Evolutionary conservation across 2,329 filamentous ascomycete species (phyloP), one percentile per base, ranked within the genome.

Genomic region (Penicillium sp.): DNA sequence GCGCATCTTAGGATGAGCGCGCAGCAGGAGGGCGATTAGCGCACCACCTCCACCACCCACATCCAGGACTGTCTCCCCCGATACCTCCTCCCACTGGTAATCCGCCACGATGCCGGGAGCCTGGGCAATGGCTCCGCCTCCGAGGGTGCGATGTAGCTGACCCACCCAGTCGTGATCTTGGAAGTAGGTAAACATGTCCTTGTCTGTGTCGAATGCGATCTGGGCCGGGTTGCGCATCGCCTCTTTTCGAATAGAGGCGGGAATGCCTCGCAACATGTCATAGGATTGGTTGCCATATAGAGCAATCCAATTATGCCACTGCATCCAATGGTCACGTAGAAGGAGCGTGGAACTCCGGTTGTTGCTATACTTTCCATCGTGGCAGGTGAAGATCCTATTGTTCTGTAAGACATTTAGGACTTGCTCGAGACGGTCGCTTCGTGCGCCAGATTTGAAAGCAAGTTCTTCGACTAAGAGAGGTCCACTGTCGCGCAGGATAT

Each of bases 241-340:
- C 8, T 63, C 71, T 7, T 54, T 55, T 3, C 55, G 52, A 15
- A 71, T 20, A 1, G 75, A 64, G 0, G 54, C 63, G 0, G 78
- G 79, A 34, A 81, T 77, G 4, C 77, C 75, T 3, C 72, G 65
- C 0, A 77, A 75, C 39, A 79, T 76, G 59, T 81, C 76, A 66
- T 79, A 82, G 66, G 79, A 80, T 53, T 79, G 65, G 58, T 75
- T 77, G 5, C 76, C 78, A 59, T 81, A 80, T 1, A 81, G 70
- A 2, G 73, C 67, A 2, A 78, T 77, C 79, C 79, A 81, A 59
- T 73, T 73, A 20, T 68, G 74, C 79, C 78, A 81, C 62, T 79
- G 76, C 0, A 76, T 80, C 78, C 78, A 81, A 62, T 82, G 78
- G 53, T 41, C 38, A 10, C 38, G 38, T 41, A 41, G 38, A n/a